A percentile compares a stretch with the other conserved stretches of the same genome.
phyloP scores from a whole-genome alignment of 2,329 filamentous ascomycete genomes.

The Chlorencoelia australis region DNA sequence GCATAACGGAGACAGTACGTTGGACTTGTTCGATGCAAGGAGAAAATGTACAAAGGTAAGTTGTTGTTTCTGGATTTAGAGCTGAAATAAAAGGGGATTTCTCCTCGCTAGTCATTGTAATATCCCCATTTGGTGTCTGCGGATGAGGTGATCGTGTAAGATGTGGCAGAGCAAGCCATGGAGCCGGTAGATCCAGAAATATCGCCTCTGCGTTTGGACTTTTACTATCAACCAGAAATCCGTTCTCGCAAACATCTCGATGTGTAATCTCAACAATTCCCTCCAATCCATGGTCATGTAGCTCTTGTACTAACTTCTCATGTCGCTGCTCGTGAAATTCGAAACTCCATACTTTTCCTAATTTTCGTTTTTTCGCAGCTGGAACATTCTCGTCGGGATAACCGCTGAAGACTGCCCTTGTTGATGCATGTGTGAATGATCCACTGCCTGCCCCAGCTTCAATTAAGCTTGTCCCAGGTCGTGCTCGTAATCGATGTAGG shows the following conservation, averaged over 20 bases:
- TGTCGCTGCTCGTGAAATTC: slow-evolving; percentile 71
- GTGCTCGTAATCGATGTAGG: slow-evolving; percentile 62
- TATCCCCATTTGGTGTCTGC: slow-evolving; percentile 8
- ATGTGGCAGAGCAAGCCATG: slow-evolving; percentile 70
- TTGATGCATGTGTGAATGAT: slow-evolving; percentile 73
- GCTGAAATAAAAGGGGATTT: slow-evolving; percentile 41
- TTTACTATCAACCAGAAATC: slow-evolving; percentile 49
- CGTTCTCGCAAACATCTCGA: slow-evolving; percentile 67
- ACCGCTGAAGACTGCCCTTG: slow-evolving; percentile 66
- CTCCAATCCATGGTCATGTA: slow-evolving; percentile 56
- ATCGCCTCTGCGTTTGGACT: slow-evolving; percentile 59
- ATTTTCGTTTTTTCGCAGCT: slow-evolving; percentile 28
- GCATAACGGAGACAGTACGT: slow-evolving; percentile 70
- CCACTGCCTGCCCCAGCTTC: slow-evolving; percentile 77
- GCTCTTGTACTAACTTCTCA: slow-evolving; percentile 57
- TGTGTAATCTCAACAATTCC: slow-evolving; percentile 63
- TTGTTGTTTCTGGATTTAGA: slow-evolving; percentile 61
- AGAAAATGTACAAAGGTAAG: slow-evolving; percentile 86
- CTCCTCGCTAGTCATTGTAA: background rate
- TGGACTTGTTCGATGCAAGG: slow-evolving; percentile 96
- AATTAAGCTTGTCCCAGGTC: slow-evolving; percentile 64
- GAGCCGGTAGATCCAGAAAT: slow-evolving; percentile 72
- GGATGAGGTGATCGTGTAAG: slow-evolving; percentile 46
- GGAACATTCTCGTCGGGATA: slow-evolving; percentile 38
- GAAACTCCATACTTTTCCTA: slow-evolving; percentile 70